phyloP scores from a whole-genome alignment of 768 basidiomycete species.

The Lentinula detonsa region DNA sequence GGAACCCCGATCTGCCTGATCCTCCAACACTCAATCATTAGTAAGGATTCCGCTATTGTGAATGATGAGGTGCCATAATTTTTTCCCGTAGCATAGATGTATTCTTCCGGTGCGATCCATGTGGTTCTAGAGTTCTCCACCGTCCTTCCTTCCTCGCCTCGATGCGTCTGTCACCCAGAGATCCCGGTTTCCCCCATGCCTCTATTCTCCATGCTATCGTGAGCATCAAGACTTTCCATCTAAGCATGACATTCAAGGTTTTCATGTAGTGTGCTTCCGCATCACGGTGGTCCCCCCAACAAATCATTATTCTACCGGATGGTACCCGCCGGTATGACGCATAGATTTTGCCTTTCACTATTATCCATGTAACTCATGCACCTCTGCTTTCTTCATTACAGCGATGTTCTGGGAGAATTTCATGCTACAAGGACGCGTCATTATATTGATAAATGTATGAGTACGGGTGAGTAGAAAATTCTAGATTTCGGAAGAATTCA shows the following conservation, averaged over 20 bases:
- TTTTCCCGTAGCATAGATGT: slow-evolving; percentile 59
- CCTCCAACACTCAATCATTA: slow-evolving; percentile 69
- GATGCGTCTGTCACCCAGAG: slow-evolving; percentile 73
- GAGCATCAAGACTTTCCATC: slow-evolving; percentile 6
- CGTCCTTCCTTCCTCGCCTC: slow-evolving; percentile 74
- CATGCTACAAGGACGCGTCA: slow-evolving; percentile 84
- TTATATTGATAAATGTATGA: slow-evolving; percentile 87
- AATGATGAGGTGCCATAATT: neutral
- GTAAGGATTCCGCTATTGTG: slow-evolving; percentile 34
- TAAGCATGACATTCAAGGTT: slow-evolving; percentile 3
- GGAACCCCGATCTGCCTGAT: slow-evolving; percentile 83
- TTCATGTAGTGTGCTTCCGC: slow-evolving; percentile 66
- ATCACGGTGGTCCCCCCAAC: slow-evolving; percentile 76
- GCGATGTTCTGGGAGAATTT: slow-evolving; percentile 81
- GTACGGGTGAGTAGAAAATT: slow-evolving; percentile 29
- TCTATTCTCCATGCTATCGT: slow-evolving; percentile 88
- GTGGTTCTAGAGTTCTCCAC: slow-evolving; percentile 80
- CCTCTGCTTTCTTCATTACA: neutral
- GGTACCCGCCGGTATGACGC: slow-evolving; percentile 47
- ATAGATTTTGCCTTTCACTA: too few species aligned
- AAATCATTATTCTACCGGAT: slow-evolving; percentile 60
- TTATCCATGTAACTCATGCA: neutral
- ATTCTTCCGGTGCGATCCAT: slow-evolving; percentile 87
- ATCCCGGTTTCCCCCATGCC: slow-evolving; percentile 82
- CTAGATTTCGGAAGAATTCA: neutral